These are phyloP conservation scores for Termitomyces titanicus DNA, from an alignment of 768 basidiomycete genomes.

Conservation along the genomic window DNA sequence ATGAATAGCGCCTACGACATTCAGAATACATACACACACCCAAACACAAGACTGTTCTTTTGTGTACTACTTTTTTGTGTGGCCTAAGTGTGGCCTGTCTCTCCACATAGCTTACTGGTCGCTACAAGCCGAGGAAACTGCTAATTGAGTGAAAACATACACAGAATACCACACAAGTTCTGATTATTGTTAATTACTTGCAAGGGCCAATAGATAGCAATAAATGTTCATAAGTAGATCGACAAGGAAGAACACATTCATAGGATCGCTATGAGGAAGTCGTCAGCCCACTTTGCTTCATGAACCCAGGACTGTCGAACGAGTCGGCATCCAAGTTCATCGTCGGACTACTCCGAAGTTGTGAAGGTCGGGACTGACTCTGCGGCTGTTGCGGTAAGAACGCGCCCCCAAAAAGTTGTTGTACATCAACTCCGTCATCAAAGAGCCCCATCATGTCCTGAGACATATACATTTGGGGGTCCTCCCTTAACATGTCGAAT, in stretches of 20 bases:
- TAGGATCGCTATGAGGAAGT: slow-evolving; percentile 30
- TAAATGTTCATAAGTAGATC: not conserved
- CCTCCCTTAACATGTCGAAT: slow-evolving; percentile 46
- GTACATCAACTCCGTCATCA: slow-evolving; percentile 44
- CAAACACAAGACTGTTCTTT: too few species aligned
- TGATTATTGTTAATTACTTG: not conserved
- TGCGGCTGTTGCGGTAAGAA: slow-evolving; percentile 18
- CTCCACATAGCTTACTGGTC: not conserved
- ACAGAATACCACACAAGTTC: not conserved
- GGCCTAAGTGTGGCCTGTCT: too few species aligned
- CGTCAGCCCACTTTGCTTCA: slow-evolving; percentile 33
- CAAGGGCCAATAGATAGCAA: not conserved
- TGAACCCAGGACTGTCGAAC: slow-evolving; percentile 26
- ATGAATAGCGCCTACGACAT: too few species aligned
- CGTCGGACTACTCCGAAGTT: slow-evolving; percentile 4
- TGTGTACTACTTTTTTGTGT: too few species aligned
- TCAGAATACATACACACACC: too few species aligned
- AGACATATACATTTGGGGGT: slow-evolving; percentile 52
- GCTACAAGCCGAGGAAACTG: not conserved
- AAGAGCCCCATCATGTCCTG: slow-evolving; percentile 64
- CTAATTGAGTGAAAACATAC: not conserved
- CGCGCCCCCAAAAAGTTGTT: slow-evolving; percentile 26
- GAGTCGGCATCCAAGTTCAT: slow-evolving; percentile 12
- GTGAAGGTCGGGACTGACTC: slow-evolving; percentile 4
- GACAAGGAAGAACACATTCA: not conserved